These are phyloP conservation scores for Gynostemma pentaphyllum DNA, from an alignment of 306 rosid genomes.

Conservation along the genomic window DNA sequence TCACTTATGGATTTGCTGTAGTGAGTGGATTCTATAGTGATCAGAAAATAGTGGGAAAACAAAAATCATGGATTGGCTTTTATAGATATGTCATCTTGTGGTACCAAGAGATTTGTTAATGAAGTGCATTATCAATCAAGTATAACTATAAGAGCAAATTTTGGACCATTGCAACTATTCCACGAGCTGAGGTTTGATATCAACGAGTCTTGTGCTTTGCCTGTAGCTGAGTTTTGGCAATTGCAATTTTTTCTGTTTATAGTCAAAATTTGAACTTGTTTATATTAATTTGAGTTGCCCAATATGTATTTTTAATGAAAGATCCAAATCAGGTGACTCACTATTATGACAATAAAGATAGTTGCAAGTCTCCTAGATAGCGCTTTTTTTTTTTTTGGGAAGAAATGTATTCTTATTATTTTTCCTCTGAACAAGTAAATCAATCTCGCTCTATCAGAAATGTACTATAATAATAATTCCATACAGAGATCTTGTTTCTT, in stretches of 20 bases:
- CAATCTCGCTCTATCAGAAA: too few relatives aligned
- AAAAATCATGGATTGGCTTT: constrained; percentile 24
- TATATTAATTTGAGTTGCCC: constrained; percentile 1
- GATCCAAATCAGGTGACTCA: constrained; percentile 30
- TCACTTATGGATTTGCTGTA: constrained; percentile 85
- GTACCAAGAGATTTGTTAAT: constrained; percentile 23
- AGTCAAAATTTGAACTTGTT: neutral
- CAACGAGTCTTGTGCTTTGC: constrained; percentile 37
- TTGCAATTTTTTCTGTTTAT: constrained; percentile 13
- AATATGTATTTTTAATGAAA: constrained; percentile 36
- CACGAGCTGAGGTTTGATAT: constrained; percentile 20
- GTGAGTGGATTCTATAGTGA: constrained; percentile 7
- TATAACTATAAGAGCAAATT: constrained; percentile 13
- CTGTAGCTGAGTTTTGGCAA: constrained; percentile 33
- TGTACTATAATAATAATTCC: too few relatives aligned
- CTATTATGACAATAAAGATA: constrained; percentile 38
- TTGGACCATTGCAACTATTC: constrained; percentile 22
- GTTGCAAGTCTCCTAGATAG: constrained; percentile 4
- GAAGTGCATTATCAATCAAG: constrained; percentile 23
- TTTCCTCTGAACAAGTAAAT: too few relatives aligned
- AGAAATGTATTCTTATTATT: too few relatives aligned
- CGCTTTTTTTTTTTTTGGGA: too few relatives aligned
- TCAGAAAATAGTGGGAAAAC: constrained; percentile 15
- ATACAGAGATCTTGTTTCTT: too few relatives aligned
- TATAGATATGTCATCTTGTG: constrained; percentile 22